Base-by-base conservation (phyloP, 805 yeast species). In the Saturnispora silvae region DNA sequence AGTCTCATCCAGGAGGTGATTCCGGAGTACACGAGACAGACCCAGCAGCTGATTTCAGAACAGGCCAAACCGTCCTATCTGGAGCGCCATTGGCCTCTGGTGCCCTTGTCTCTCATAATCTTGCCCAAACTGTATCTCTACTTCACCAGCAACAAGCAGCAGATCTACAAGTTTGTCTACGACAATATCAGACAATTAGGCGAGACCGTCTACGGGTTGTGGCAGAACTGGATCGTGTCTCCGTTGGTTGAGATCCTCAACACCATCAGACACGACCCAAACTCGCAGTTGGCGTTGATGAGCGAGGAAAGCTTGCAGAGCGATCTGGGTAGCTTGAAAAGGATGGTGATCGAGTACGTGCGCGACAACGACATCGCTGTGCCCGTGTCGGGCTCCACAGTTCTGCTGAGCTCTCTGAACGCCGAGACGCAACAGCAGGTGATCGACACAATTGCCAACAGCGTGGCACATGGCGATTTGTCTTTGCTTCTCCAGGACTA, bases 241-340 rank as follows among this genome's bases (percentile, higher is more conserved):
- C 98, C 97, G 1, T 51, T 82, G 15, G 62, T 64, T 29, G 77
- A 81, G 47, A 77, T 89, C 45, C 60, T 84, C 45, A 68, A 73
- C 33, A 85, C 94, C 0, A 77, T 89, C n/a, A 68, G 92, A 36
- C 92, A 83, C 55, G 96, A 87, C 52, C 80, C 81, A 13, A 64
- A 67, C 26, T 72, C 79, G 1, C 72, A 77, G 41, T 72, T 86
- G 31, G 81, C 95, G 0, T 70, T 86, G 17, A 76, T 83, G 59
- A 75, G 89, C 3, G 80, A 81, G 52, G 80, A 81, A 38, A 80
- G 95, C 1, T 63, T 92, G 14, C 68, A 71, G 26, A 73, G 92
- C 1, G 96, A 87, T 49, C 61, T 85, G 46, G 73, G 75, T 32
- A 81, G 95, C 2, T 65, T 89, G 36, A 86, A 85, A 51, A 59